Base-by-base conservation (phyloP, 1,284 basidiomycete species). In the Ustilago lituana region DNA sequence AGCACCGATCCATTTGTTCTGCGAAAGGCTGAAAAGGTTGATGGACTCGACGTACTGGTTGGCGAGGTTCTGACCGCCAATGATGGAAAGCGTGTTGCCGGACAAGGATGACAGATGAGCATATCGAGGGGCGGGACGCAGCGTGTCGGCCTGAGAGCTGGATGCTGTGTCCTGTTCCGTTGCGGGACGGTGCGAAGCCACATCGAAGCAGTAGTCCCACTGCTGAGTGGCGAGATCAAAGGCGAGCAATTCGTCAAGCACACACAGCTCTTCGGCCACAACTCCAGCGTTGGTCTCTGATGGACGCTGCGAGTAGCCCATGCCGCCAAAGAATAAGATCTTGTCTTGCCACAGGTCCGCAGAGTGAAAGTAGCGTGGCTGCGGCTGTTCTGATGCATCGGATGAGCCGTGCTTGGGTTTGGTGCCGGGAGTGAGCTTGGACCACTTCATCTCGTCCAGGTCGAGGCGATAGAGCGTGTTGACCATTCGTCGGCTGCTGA, bases 41-140 rank as follows among this genome's bases (percentile, higher is more conserved):
- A 79, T 73, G 14, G 67, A 61, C 43, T 79, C 73, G 89, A 79
- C 50, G 70, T 74, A 81, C 57, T 84, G 81, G 63, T 86, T 86
- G 47, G 83, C 80, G 7, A 84, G 68, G 80, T 96, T 92, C 81
- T 97, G 94, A 4, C 94, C 94, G 9, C 94, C 94, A 50, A 95
- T 92, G 76, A 98, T 87, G 82, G 94, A 90, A n/a, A 98, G 87
- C 3, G 46, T 58, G 56, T 76, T 60, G 50, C 62, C 66, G 0
- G 74, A 71, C 11, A 74, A 46, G 4, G 76, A 66, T 12, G 73
- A 74, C 29, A 79, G 72, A 49, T 79, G 77, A 3, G 77, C 77
- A 33, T 79, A 79, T 29, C 77, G 59, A 20, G 76, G 58, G 14
- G 66, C 61, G 0, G 77, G 77, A 9, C 40, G 54, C 14, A 50